phyloP scores from a whole-genome alignment of 495 filamentous ascomycete genomes.

The Podospora comata region DNA sequence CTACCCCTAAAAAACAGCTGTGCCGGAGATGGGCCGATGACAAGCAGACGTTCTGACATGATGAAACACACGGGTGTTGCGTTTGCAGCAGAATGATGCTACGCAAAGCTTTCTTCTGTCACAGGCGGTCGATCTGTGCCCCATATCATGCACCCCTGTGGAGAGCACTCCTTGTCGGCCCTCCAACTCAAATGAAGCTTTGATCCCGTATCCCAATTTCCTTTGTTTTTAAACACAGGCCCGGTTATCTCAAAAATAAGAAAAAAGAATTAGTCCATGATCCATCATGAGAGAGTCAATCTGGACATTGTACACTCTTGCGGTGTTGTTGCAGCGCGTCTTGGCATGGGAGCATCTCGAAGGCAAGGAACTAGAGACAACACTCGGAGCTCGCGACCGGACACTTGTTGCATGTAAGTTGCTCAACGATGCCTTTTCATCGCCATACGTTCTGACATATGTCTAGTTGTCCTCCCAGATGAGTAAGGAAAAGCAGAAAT shows the following conservation, averaged over 20 bases:
- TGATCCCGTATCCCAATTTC: neutral
- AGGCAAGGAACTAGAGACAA: constrained; percentile 30
- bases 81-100: neutral
- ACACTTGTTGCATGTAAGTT: constrained; percentile 48
- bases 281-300: neutral
- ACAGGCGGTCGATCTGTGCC: constrained; percentile 14
- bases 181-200: neutral
- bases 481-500: neutral
- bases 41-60: neutral
- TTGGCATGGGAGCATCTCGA: constrained; percentile 39
- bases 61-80: constrained; percentile 6
- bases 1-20: neutral
- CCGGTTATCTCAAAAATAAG: neutral
- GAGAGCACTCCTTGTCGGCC: neutral
- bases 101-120: neutral
- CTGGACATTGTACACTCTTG: constrained; percentile 15
- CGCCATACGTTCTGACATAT: neutral
- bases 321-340: constrained; percentile 15
- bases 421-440: neutral
- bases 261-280: no score
- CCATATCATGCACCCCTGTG: constrained; percentile 17
- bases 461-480: constrained; percentile 1
- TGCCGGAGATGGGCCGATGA: neutral
- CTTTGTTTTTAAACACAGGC: neutral
- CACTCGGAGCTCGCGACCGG: constrained; percentile 32